Conservation (phyloP, 768 basidiomycete genomes). For the Suillus americanus region DNA sequence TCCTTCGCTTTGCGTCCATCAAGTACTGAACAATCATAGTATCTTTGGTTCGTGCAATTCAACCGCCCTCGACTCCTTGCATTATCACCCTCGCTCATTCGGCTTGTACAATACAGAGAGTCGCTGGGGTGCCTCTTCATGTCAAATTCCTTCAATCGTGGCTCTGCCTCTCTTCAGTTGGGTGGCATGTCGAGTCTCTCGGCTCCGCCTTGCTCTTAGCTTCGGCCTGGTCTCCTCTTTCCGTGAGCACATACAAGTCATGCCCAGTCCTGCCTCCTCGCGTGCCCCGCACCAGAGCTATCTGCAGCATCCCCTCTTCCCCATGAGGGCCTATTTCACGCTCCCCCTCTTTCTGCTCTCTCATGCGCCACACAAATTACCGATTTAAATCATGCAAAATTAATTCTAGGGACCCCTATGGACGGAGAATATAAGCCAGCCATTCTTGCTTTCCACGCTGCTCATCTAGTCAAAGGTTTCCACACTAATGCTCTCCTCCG, state of each 20-base stretch:
- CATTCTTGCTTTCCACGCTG: neutral
- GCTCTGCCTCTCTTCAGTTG: neutral
- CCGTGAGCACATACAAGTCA: neutral
- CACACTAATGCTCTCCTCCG: neutral
- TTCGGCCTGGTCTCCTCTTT: neutral
- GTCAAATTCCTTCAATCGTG: neutral
- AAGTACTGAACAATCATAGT: neutral
- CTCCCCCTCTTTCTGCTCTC: neutral
- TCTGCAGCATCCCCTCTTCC: neutral
- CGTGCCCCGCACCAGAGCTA: neutral
- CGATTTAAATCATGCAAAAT: neutral
- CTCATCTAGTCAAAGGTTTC: neutral
- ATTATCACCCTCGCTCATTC: neutral
- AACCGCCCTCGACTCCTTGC: neutral
- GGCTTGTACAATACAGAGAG: neutral
- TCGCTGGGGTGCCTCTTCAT: neutral
- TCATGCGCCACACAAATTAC: neutral
- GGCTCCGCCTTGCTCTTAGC: neutral
- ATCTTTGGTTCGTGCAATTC: neutral
- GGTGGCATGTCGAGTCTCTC: neutral
- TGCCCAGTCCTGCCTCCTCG: neutral
- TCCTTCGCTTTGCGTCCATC: neutral
- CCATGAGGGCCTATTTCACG: neutral
- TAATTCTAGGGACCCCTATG: neutral
- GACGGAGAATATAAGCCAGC: neutral